Evolutionary conservation across 2,329 filamentous ascomycete genomes (phyloP).

Genomic region (Trichoderma sp.): DNA sequence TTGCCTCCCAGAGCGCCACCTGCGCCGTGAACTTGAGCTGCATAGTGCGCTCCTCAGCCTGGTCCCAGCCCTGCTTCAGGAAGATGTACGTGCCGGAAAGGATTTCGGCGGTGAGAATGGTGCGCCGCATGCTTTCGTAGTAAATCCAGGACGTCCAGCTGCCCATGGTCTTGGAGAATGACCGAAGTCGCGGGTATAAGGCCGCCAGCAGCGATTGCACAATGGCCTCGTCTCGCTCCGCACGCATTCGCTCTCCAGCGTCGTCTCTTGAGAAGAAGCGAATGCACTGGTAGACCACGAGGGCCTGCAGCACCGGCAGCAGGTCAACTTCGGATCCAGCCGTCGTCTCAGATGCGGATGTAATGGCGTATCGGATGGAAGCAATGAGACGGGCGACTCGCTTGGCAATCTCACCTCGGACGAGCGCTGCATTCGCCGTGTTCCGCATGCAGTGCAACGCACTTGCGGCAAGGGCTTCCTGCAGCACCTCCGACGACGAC

Average conservation of each 20-base stretch:
- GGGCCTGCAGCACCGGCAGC: conserved; percentile 1
- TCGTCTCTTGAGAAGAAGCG: conserved; percentile 12
- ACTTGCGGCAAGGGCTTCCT: conserved; percentile 12
- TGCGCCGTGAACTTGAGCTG: conserved; percentile 17
- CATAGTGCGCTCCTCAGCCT: conserved; percentile 3
- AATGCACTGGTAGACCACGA: conserved; percentile 13
- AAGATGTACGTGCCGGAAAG: background rate
- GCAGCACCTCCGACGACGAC: conserved; percentile 10
- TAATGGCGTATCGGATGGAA: background rate
- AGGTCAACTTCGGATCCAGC: background rate
- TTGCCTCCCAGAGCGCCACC: conserved; percentile 18
- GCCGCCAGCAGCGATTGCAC: background rate
- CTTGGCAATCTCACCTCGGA: conserved; percentile 10
- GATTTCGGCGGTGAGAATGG: conserved; percentile 7
- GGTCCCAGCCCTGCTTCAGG: conserved; percentile 17
- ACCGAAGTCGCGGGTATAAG: conserved; percentile 1
- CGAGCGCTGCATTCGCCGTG: conserved; percentile 7
- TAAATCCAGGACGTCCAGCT: conserved; percentile 12
- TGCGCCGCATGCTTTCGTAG: conserved; percentile 19
- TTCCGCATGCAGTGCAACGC: conserved; percentile 14
- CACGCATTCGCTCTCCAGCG: background rate
- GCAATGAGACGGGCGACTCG: background rate
- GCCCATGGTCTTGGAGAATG: background rate
- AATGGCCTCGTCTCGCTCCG: conserved; percentile 6
- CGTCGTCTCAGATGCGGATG: background rate